A percentile compares a stretch with the other conserved stretches of the same genome.
These are phyloP conservation scores for Coemansia sp. DNA, from an alignment of 192 early-diverging fungal genomes.

Conservation along the genomic window DNA sequence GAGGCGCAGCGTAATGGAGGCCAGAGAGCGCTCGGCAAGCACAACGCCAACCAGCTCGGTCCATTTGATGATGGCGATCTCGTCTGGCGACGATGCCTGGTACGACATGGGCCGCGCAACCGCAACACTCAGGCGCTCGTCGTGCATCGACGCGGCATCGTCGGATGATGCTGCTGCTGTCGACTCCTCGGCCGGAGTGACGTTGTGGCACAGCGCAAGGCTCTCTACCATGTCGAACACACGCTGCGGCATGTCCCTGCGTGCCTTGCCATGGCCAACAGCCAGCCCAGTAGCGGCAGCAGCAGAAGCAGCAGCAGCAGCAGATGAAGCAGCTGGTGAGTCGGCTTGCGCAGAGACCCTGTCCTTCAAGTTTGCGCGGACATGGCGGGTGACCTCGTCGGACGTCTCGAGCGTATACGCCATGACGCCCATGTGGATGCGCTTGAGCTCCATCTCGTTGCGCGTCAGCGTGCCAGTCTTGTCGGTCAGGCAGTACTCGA, in stretches of 20 bases:
- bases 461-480: constrained; percentile 95
- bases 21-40: constrained; percentile 73
- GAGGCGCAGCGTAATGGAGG: constrained; percentile 65
- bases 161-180: constrained; percentile 7
- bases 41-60: constrained; percentile 83
- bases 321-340: background rate
- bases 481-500: constrained; percentile 90
- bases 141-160: constrained; percentile 14
- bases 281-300: constrained; percentile 7
- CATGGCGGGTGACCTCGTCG: constrained; percentile 77
- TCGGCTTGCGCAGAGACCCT: background rate
- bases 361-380: constrained; percentile 54
- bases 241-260: constrained; percentile 80
- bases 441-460: constrained; percentile 97
- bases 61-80: constrained; percentile 93
- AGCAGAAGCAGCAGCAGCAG: background rate
- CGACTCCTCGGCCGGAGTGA: constrained; percentile 56
- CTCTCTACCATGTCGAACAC: constrained; percentile 86
- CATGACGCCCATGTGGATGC: constrained; percentile 94
- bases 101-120: constrained; percentile 63
- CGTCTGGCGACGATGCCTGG: constrained; percentile 96
- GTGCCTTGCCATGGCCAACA: constrained; percentile 56
- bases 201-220: constrained; percentile 89
- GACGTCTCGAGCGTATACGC: constrained; percentile 86
- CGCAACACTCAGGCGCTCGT: constrained; percentile 17